Conservation (phyloP, 179 eudicot species). For the Silene noctiflora region DNA sequence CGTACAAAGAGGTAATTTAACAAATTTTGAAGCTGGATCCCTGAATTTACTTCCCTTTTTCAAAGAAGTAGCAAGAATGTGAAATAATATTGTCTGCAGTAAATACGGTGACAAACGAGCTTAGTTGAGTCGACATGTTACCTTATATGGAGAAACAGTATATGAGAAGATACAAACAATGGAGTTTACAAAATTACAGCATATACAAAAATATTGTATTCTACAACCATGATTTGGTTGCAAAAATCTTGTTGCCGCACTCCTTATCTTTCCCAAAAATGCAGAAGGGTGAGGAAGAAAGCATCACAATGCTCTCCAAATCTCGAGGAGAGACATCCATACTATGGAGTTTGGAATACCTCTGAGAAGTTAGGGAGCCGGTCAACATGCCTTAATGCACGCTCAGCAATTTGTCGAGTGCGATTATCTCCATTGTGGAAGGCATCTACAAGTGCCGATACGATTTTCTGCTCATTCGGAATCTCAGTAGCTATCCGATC, state of each 20-base stretch:
- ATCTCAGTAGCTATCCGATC: constrained; percentile 62
- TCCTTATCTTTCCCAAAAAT: no score
- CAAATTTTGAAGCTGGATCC: not conserved
- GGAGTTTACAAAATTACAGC: constrained; percentile 13
- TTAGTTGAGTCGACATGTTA: no score
- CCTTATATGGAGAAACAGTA: no score
- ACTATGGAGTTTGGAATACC: constrained; percentile 53
- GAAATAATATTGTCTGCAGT: no score
- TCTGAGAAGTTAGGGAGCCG: constrained; percentile 92
- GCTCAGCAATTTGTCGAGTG: constrained; percentile 87
- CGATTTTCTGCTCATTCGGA: constrained; percentile 64
- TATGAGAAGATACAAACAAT: constrained; percentile 18
- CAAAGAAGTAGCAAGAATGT: no score
- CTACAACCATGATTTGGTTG: no score
- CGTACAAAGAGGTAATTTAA: no score
- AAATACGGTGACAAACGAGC: no score
- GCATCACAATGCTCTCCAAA: not conserved
- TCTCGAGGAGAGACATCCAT: not conserved
- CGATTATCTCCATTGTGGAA: constrained; percentile 77
- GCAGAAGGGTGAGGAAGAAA: no score
- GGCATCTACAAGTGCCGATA: constrained; percentile 84
- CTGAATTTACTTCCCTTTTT: no score
- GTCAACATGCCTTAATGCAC: constrained; percentile 73
- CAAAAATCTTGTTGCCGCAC: no score
- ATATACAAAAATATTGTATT: not conserved